Conservation (phyloP, 352 stramenopile genomes). For the Thalassiosira sp. region DNA sequence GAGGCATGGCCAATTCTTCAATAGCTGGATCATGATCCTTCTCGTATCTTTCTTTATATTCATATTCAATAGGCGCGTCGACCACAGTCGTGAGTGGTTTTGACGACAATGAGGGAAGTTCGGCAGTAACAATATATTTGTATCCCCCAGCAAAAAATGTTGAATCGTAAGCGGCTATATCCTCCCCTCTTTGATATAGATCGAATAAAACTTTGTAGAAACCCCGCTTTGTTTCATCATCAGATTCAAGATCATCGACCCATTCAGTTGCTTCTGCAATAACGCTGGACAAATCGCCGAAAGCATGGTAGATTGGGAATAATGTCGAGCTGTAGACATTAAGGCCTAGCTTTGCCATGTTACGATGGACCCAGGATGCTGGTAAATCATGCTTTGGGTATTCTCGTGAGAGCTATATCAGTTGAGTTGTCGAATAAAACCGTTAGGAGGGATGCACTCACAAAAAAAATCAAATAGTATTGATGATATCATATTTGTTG, state of each 20-base stretch:
- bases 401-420: not conserved
- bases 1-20: not conserved
- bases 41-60: not conserved
- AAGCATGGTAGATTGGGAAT: not conserved
- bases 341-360: slow-evolving; percentile 4
- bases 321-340: slow-evolving; percentile 3
- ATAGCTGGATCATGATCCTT: not conserved
- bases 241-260: slow-evolving; percentile 10
- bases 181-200: not conserved
- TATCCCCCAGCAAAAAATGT: slow-evolving; percentile 7
- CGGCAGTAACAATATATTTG: slow-evolving; percentile 19
- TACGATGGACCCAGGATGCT: not conserved
- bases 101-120: not conserved
- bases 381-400: slow-evolving; percentile 3
- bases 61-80: slow-evolving; percentile 5
- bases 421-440: not conserved
- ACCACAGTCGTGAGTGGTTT: not conserved
- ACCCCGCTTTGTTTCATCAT: not conserved
- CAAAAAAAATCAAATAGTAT: not conserved
- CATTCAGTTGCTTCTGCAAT: slow-evolving; percentile 8
- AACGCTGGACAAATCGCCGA: not conserved
- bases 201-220: not conserved
- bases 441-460: not conserved
- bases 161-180: not conserved
- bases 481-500: not conserved